Conservation (phyloP, 345 rosid species). For the Salix caprea region DNA sequence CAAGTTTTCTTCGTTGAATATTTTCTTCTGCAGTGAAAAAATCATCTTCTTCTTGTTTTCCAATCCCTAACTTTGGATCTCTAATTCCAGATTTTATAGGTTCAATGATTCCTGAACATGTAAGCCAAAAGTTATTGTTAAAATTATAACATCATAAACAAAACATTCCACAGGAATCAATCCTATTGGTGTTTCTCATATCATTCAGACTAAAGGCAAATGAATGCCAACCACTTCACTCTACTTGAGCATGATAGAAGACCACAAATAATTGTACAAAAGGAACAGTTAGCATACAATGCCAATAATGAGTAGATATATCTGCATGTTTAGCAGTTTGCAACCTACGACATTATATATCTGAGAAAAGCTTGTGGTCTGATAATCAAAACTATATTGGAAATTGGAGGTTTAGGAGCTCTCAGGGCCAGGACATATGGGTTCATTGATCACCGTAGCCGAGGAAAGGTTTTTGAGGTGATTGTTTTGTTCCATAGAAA, state of each 20-base stretch:
- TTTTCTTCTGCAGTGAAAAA: slow-evolving; percentile 92
- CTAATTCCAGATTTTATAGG: slow-evolving; percentile 94
- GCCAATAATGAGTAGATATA: neutral
- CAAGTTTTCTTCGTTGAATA: slow-evolving; percentile 85
- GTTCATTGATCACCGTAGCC: neutral
- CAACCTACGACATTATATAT: neutral
- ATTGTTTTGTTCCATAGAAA: neutral
- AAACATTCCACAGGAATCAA: neutral
- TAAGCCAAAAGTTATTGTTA: neutral
- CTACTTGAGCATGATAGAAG: neutral
- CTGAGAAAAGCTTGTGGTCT: neutral
- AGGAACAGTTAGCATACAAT: neutral
- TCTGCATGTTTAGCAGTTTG: neutral
- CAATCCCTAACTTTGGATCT: slow-evolving; percentile 86
- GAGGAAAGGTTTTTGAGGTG: neutral
- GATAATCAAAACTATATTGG: neutral
- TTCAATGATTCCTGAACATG: slow-evolving; percentile 63
- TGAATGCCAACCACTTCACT: neutral
- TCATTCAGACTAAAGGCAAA: neutral
- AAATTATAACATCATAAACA: neutral
- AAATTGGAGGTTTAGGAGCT: neutral
- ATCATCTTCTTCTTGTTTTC: slow-evolving; percentile 98
- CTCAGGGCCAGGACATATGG: neutral
- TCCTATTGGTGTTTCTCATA: neutral
- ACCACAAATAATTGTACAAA: neutral